Evolutionary conservation across 192 early-diverging fungal species (phyloP).

Genomic region (Coemansia sp.): DNA sequence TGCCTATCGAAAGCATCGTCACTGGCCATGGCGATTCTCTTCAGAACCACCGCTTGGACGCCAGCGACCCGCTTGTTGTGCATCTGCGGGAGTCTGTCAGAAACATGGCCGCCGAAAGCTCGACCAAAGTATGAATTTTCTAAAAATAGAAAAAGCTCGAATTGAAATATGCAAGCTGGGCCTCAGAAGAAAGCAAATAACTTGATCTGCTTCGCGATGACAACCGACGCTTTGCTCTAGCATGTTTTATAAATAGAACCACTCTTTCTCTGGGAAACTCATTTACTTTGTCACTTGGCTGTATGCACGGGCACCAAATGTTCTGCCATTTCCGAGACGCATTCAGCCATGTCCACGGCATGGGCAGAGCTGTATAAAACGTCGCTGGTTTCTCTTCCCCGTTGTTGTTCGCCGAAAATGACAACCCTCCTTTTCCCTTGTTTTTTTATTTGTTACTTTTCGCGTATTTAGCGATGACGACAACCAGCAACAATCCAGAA

Average conservation of each 20-base stretch:
- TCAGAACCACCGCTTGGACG: conserved; percentile 9
- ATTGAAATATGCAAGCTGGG: too few relatives aligned
- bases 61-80: conserved; percentile 29
- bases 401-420: background rate
- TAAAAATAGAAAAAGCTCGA: too few relatives aligned
- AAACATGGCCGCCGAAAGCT: conserved; percentile 22
- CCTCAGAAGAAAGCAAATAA: background rate
- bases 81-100: conserved; percentile 29
- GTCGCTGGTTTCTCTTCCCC: too few relatives aligned
- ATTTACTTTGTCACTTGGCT: background rate
- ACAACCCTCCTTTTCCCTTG: background rate
- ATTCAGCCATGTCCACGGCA: conserved; percentile 1
- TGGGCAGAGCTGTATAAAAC: background rate
- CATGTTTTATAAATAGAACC: too few relatives aligned
- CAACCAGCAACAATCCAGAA: background rate
- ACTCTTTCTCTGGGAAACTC: too few relatives aligned
- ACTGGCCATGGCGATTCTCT: conserved; percentile 1
- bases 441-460: background rate
- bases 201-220: too few relatives aligned
- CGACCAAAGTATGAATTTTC: conserved; percentile 15
- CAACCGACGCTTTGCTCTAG: too few relatives aligned
- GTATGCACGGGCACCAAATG: background rate
- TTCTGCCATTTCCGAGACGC: background rate
- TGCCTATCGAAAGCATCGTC: conserved; percentile 30
- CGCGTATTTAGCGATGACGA: background rate